Percentiles rank a stretch among this genome's conserved stretches.
Conservation (phyloP, 495 filamentous ascomycete species). For the Schizothecium vesticola region DNA sequence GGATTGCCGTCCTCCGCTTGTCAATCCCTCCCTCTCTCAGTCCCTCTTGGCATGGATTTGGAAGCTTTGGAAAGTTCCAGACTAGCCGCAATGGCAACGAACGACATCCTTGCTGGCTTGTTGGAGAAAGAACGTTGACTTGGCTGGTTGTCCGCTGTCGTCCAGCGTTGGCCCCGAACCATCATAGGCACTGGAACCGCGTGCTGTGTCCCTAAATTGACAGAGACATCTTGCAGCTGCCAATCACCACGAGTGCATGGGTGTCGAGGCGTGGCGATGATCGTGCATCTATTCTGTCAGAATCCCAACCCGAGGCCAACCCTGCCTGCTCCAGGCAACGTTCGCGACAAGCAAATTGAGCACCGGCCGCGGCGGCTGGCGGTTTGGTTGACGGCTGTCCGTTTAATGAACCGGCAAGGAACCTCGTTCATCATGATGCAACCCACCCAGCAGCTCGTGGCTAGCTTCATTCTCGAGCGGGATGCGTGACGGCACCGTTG, state of each 20-base stretch:
- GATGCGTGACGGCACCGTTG: background rate
- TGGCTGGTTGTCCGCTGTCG: no score
- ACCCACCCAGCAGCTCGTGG: conserved; percentile 8
- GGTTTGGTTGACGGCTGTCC: background rate
- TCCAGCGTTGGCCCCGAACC: background rate
- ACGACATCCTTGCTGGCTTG: background rate
- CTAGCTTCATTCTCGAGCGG: background rate
- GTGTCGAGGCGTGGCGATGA: conserved; percentile 10
- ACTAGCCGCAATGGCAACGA: background rate
- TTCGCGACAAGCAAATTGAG: conserved; percentile 6
- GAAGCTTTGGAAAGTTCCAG: conserved; percentile 1
- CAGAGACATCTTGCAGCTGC: background rate
- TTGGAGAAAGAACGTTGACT: background rate
- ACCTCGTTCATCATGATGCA: conserved; percentile 11
- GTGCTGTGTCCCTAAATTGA: background rate
- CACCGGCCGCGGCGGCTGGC: background rate
- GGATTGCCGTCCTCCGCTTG: background rate
- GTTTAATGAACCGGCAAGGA: conserved; percentile 14
- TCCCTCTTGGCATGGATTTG: background rate
- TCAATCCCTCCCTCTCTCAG: background rate
- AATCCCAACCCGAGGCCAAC: background rate
- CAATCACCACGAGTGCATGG: conserved; percentile 12
- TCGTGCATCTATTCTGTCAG: background rate
- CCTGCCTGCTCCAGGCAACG: background rate
- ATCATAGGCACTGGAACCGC: background rate